Percentiles rank a stretch among this genome's conserved stretches.
Conservation (phyloP, 805 yeast species). For the Teunomyces atbi region DNA sequence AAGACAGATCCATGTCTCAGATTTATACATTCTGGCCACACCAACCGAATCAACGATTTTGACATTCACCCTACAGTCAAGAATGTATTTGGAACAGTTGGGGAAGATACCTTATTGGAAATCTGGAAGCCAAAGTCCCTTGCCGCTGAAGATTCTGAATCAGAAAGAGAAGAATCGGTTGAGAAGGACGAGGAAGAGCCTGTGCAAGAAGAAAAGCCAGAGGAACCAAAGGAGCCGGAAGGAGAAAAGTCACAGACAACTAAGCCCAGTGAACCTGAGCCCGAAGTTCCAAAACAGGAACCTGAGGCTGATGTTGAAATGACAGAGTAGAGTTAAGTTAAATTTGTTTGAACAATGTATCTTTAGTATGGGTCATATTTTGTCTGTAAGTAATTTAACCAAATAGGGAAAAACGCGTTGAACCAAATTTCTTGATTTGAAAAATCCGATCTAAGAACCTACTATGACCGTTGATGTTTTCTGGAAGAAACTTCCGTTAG, state of each 20-base stretch:
- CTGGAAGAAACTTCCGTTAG: constrained; percentile 12
- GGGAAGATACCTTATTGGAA: constrained; percentile 74
- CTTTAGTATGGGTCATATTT: constrained; percentile 1
- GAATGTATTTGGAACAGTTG: constrained; percentile 62
- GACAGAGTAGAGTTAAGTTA: constrained; percentile 1
- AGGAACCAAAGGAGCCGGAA: background rate
- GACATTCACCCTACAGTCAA: constrained; percentile 63
- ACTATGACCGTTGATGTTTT: background rate
- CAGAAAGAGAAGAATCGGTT: constrained; percentile 25
- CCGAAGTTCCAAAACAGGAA: background rate
- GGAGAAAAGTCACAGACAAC: background rate
- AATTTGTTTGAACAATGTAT: background rate
- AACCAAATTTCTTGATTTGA: background rate
- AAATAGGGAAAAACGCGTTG: constrained; percentile 1
- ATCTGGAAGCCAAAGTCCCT: constrained; percentile 69
- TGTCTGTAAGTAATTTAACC: constrained; percentile 1
- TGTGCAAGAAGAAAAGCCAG: constrained; percentile 5
- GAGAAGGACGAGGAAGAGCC: constrained; percentile 7
- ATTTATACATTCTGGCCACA: constrained; percentile 88
- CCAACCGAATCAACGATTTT: constrained; percentile 63
- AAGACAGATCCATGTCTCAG: constrained; percentile 65
- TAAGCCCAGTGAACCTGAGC: background rate
- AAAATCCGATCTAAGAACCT: background rate
- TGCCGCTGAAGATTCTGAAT: constrained; percentile 34
- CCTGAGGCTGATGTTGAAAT: background rate